Evolutionary conservation across 176 grass and related monocot species (phyloP), one percentile per base, ranked within the genome.

Genomic region (Juncus effusus): DNA sequence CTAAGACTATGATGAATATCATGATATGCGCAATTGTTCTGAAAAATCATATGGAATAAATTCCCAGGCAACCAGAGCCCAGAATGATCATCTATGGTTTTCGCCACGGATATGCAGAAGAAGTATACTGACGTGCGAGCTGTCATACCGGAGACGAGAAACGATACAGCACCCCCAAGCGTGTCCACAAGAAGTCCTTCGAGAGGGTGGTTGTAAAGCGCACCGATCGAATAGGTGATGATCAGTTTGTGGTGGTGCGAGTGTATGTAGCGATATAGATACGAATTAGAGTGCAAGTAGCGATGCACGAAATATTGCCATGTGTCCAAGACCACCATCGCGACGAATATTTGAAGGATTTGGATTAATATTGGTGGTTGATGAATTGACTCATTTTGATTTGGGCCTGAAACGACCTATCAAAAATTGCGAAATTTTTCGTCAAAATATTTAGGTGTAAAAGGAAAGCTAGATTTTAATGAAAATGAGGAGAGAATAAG

Each of bases 1-100:
- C 37, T 56, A n/a, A 70, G 36, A 54, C 67, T 59, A 44, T 71
- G 67, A 58, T 71, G 67, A 41, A 71, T 71, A 54, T 71, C 37
- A 39, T 42, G 53, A 11, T 16, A 71, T 0, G 38, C 54, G 3
- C 53, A 71, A 41, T 71, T 71, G 12, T 59, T 71, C 53, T 71
- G 36, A 28, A 71, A 71, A 28, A 28, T 28, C 13, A 55, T 16
- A 13, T 42, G 38, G 56, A 71, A 45, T 44, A 58, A 40, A 40
- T 42, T 42, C 10, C 54, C 51, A 16, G 67, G 67, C 53, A 71
- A 16, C 52, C 67, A 71, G 12, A 42, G 35, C 9, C 67, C n/a
- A 28, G 13, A 71, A 40, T 69, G 66, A 2, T 45, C 68, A 28
- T 71, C 68, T 38, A 71, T 37, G 28, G 68, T 42, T 59, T 71